phyloP scores from a whole-genome alignment of 2,329 filamentous ascomycete genomes.

The Exserohilum turcica region DNA sequence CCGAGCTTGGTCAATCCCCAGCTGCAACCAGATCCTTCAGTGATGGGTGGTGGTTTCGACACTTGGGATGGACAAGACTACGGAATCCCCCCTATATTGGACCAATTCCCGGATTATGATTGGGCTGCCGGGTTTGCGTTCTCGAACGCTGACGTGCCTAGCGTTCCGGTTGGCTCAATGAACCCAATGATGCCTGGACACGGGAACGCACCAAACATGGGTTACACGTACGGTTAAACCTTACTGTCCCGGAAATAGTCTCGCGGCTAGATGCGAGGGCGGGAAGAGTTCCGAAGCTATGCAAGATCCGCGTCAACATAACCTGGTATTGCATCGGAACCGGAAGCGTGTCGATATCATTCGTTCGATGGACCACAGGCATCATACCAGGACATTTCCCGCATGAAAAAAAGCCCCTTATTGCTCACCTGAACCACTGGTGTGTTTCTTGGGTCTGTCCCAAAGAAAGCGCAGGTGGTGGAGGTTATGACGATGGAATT shows the following conservation, averaged over 20 bases:
- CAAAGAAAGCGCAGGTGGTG: background rate
- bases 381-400: background rate
- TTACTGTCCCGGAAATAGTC: background rate
- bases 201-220: constrained; percentile 25
- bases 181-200: constrained; percentile 26
- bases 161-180: constrained; percentile 25
- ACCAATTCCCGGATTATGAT: constrained; percentile 48
- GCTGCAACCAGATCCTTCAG: constrained; percentile 24
- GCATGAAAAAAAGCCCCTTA: background rate
- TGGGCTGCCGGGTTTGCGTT: constrained; percentile 47
- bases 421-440: background rate
- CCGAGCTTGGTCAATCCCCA: constrained; percentile 31
- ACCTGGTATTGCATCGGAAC: background rate
- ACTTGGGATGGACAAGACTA: constrained; percentile 39
- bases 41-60: constrained; percentile 30
- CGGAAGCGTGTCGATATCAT: constrained; percentile 3
- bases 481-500: background rate
- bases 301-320: background rate
- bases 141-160: constrained; percentile 36
- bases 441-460: background rate
- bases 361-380: background rate
- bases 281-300: background rate
- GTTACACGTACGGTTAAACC: constrained; percentile 34
- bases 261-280: background rate
- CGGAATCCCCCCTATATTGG: constrained; percentile 36